Base-by-base conservation (phyloP, 257 asterid genomes). In the Mitragyna speciosa region DNA sequence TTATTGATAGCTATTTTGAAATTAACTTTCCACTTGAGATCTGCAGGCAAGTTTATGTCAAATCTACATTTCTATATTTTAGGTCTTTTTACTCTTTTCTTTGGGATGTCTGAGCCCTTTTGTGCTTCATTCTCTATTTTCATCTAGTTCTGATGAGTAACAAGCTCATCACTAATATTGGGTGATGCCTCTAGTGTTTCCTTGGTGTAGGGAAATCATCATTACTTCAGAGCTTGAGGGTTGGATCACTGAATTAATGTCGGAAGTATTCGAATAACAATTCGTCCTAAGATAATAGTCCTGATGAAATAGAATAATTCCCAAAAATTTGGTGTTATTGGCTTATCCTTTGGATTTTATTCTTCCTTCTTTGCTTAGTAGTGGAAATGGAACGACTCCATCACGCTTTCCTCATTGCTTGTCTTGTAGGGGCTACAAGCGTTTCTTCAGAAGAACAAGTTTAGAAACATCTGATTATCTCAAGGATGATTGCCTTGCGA, bases 391-490 rank as follows among this genome's bases (percentile, higher is more conserved):
- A 12, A 30, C 16, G 24, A 49, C 69, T 61, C 68, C 63, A 33
- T 20, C 73, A 66, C n/a, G 43, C 66, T 80, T 47, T 71, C 36
- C 74, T 51, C 63, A 14, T 79, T 80, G 56, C 86, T 77, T 90
- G 84, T 73, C 75, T 80, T 82, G 65, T 89, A 94, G 98, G 98
- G 98, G 98, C 73, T 94, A 94, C 80, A 94, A 94, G 78, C 93
- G 97, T 20, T 94, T 94, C 89, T 94, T 88, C 81, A 88, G 91
- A 76, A 89, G 98, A 85, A 48, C 90, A 43, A 84, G 87, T 69
- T 84, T 94, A 77, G 98, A 94, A 89, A 81, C 91, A 49, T 94
- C 98, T 75, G 97, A 93, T 81, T 94, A 88, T 85, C 90, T 94
- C 74, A 94, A 94, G 90, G 94, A 91, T 83, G 97, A 94, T 80